Evolutionary conservation across 345 rosid species (phyloP), one percentile per base, ranked within the genome.

Genomic region (Syzygium aromaticum): DNA sequence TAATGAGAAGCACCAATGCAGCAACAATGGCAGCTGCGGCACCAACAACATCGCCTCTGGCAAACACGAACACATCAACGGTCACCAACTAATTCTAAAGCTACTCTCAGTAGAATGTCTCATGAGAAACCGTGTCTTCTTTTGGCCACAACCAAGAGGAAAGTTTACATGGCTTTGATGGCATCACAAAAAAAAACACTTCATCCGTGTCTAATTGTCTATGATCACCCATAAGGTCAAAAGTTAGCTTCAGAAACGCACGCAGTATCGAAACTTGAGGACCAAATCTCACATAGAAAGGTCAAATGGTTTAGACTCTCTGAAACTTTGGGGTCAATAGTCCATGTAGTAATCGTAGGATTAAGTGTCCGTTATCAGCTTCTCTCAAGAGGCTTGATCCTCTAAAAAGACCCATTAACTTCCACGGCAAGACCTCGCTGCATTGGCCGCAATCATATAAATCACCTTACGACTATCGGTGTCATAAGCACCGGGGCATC

Each of bases 181-280:
- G 43, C 43, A 40, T 4, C 43, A 40, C 43, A 40, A 21, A 3
- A 4, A 54, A 54, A 1, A 54, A 21, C 57, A 54, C 59, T 21
- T 54, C 11, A 21, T 54, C 59, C 59, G 3, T 54, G 59, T 54
- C 59, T 0, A 21, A 0, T 54, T 0, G 59, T 54, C 59, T 54
- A 21, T 19, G 59, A 54, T 54, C 25, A 54, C 5, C 59, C 59
- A 54, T 54, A 21, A 54, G 11, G 11, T 54, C 59, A 54, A 0
- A 21, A 1, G 57, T 54, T 54, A 21, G 57, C 25, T 54, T 21
- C 57, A 21, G 57, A 54, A 54, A 54, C 10, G 25, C 7, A 25
- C 21, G 25, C 25, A 7, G 10, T 21, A 3, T 54, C 1, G 0
- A 0, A 54, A 54, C 57, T 21, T 0, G 57, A 21, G 57, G 25